Percentiles rank a stretch among this genome's conserved stretches.
Evolutionary conservation across 1,284 basidiomycete species (phyloP).

Genomic region (Ceratobasidium sp.): DNA sequence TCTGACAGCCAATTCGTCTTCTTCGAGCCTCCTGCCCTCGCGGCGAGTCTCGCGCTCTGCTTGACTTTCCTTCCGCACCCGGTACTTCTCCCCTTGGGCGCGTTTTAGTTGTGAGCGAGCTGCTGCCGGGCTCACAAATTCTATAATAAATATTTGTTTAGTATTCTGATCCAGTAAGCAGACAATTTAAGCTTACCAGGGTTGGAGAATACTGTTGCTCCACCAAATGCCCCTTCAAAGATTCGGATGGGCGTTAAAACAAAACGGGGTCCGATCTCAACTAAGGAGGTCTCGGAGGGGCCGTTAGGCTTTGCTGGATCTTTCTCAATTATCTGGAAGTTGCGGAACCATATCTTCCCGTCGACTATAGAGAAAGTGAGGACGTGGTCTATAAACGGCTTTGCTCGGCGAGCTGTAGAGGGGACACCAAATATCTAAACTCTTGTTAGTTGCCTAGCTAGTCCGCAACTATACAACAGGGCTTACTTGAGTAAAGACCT

Average conservation of each 20-base stretch:
- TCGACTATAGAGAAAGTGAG: slow-evolving; percentile 97
- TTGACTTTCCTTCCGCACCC: slow-evolving; percentile 82
- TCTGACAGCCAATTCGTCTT: slow-evolving; percentile 85
- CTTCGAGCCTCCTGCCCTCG: slow-evolving; percentile 73
- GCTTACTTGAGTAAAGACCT: slow-evolving; percentile 95
- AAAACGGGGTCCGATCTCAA: slow-evolving; percentile 97
- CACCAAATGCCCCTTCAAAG: slow-evolving; percentile 97
- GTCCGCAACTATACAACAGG: neutral
- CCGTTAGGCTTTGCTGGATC: slow-evolving; percentile 69
- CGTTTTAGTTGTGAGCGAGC: slow-evolving; percentile 80
- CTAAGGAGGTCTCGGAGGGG: slow-evolving; percentile 72
- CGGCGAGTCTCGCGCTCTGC: slow-evolving; percentile 76
- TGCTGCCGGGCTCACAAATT: slow-evolving; percentile 91
- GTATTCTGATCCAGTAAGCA: slow-evolving; percentile 18
- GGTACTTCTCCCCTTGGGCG: slow-evolving; percentile 85
- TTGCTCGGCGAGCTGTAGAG: slow-evolving; percentile 86
- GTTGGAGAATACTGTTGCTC: slow-evolving; percentile 96
- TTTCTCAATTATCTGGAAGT: slow-evolving; percentile 85
- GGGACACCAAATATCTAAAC: slow-evolving; percentile 95
- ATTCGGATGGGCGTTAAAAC: slow-evolving; percentile 98
- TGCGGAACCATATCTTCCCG: slow-evolving; percentile 98
- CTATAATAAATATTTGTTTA: slow-evolving; percentile 59
- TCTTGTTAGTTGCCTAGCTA: neutral
- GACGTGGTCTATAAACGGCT: slow-evolving; percentile 99
- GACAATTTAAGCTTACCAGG: slow-evolving; percentile 72